Base-by-base conservation (phyloP, 1,139 yeast genomes). In the Blastobotrys ciferrii region DNA sequence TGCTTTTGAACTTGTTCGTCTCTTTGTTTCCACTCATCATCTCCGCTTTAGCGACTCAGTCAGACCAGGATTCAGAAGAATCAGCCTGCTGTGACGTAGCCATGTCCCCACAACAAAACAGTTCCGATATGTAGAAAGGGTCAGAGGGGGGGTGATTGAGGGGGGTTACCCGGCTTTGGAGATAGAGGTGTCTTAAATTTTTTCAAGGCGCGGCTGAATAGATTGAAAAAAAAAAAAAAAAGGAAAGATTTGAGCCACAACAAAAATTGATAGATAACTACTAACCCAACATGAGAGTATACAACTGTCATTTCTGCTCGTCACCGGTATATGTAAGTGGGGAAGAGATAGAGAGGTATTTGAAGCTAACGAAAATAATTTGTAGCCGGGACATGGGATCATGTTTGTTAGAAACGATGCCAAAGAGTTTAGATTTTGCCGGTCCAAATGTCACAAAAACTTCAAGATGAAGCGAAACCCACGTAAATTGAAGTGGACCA, bases 391-490 rank as follows among this genome's bases (percentile, higher is more conserved):
- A 53, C 97, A 92, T 66, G 99, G 99, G 57, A 89, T 94, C 67
- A 86, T 87, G 86, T 92, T 91, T 72, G 98, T 92, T 55, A 84
- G 99, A 72, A 92, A 92, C 69, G 99, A 92, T 64, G 96, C 98
- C 59, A 92, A 92, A 66, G 98, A 89, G 72, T 92, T 92, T 68
- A 79, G 96, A 63, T 92, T 92, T 75, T 92, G 99, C 69, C 88
- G 98, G 69, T 89, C 98, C 57, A 92, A 94, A 70, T 92, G 99
- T 74, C 98, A 92, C 74, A 88, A 89, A 68, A 86, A 92, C 51
- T 92, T 92, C 82, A 92, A 92, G 71, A 95, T 89, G 76, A 91
- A 96, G 77, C 85, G 99, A 73, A 92, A 92, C 75, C 99, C 99
- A 61, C 85, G 99, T 75, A 92, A 92, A 73, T 83, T 91, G 71